Conservation (phyloP, 352 stramenopile genomes). For the Thraustotheca clavata region DNA sequence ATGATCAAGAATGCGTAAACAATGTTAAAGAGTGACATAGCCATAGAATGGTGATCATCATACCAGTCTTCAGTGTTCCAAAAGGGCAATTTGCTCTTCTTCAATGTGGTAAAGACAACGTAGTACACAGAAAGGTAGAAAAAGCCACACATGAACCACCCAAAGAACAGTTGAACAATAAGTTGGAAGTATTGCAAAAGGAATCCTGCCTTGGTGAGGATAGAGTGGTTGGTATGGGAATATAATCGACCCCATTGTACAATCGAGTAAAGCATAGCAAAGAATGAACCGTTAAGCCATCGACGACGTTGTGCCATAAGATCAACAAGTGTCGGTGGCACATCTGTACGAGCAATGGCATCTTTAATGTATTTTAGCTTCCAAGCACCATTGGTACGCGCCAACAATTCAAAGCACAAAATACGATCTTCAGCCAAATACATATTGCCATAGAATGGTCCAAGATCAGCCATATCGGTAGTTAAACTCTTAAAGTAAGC, state of each 20-base stretch:
- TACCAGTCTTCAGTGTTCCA: slow-evolving; percentile 62
- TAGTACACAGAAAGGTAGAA: slow-evolving; percentile 82
- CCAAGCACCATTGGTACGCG: slow-evolving; percentile 74
- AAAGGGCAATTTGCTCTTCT: slow-evolving; percentile 73
- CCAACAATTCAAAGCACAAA: slow-evolving; percentile 78
- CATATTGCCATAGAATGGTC: slow-evolving; percentile 82
- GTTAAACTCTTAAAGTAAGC: slow-evolving; percentile 85
- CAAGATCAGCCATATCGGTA: slow-evolving; percentile 67
- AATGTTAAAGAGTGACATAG: slow-evolving; percentile 77
- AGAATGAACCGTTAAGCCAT: slow-evolving; percentile 83
- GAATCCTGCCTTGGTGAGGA: slow-evolving; percentile 44
- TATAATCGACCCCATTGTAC: slow-evolving; percentile 80
- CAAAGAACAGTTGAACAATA: slow-evolving; percentile 53
- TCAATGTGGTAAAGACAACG: slow-evolving; percentile 80
- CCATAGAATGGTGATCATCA: slow-evolving; percentile 44
- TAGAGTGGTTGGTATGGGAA: slow-evolving; percentile 69
- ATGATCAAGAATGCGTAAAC: slow-evolving; percentile 71
- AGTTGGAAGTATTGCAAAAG: slow-evolving; percentile 78
- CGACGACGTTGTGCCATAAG: slow-evolving; percentile 79
- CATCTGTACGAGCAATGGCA: slow-evolving; percentile 71
- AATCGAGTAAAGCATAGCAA: slow-evolving; percentile 80
- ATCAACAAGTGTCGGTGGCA: slow-evolving; percentile 68
- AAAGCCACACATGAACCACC: slow-evolving; percentile 68
- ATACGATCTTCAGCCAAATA: slow-evolving; percentile 84
- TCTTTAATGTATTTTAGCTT: slow-evolving; percentile 85